Base-by-base conservation (phyloP, 345 rosid genomes). In the Corchorus capsularis region DNA sequence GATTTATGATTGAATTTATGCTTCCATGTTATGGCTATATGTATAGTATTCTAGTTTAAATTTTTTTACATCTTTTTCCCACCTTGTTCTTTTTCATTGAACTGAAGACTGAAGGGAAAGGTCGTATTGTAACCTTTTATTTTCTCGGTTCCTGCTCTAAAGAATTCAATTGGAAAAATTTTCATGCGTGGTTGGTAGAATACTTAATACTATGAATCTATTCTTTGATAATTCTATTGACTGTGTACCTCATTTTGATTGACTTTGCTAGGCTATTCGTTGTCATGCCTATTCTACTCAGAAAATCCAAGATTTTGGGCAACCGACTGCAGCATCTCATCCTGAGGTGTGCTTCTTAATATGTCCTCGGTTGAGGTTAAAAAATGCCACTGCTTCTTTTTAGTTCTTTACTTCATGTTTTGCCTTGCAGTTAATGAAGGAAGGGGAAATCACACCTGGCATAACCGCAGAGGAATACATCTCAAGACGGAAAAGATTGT, bases 391-490 rank as follows among this genome's bases (percentile, higher is more conserved):
- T 14, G 20, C 14, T 39, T 57, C n/a, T 39, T 34, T 8, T 34
- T 54, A 37, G 64, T 2, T 61, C 59, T 57, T 54, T 11, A 4
- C 19, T 5, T 65, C 78, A 62, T 39, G 39, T 66, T 75, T 79
- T 69, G 35, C 52, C 71, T 17, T 52, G 55, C 82, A 96, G 99
- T 80, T 96, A 79, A 83, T 93, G 85, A 86, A 81, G 56, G 93
- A 92, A 81, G 98, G 98, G 69, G 97, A 96, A 86, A 75, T 96
- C 62, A 96, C 98, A 34, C 99, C 98, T 11, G 98, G 96, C 9
- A 89, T 93, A 75, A 82, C 80, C 53, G 76, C 77, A 1, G 93
- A 89, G 62, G 99, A 96, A 79, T 96, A 91, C 79, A 82, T 92
- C 75, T 83, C 86, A 8, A 87, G 99, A 85, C 85, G 97, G 76